phyloP scores from a whole-genome alignment of 225 moss, liverwort and hornwort genomes.

The Polytrichum commune region DNA sequence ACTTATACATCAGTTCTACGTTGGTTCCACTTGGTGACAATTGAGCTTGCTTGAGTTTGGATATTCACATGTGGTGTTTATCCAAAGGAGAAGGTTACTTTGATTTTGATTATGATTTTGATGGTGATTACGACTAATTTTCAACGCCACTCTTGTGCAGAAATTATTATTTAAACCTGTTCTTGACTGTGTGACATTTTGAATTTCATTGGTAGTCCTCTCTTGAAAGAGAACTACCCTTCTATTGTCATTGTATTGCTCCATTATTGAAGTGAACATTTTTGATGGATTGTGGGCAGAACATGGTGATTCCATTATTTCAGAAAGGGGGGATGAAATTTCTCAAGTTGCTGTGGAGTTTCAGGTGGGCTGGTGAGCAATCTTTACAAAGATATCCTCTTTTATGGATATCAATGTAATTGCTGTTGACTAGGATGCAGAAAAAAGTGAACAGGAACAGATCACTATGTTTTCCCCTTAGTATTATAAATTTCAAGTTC shows the following conservation, averaged over 20 bases:
- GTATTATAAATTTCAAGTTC: no score
- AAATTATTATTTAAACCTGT: no score
- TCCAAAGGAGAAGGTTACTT: no score
- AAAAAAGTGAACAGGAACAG: not conserved
- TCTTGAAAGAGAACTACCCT: no score
- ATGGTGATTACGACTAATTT: no score
- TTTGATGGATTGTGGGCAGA: constrained; percentile 28
- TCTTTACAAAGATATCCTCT: constrained; percentile 4
- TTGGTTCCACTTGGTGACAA: no score
- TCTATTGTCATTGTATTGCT: not conserved
- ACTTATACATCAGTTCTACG: no score
- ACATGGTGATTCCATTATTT: constrained; percentile 29
- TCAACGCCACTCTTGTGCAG: no score
- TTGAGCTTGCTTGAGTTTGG: not conserved
- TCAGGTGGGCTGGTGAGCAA: constrained; percentile 84
- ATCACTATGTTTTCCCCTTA: no score
- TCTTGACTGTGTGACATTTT: no score
- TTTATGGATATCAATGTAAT: not conserved
- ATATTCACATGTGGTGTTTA: not conserved
- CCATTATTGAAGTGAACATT: not conserved
- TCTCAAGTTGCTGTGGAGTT: constrained; percentile 66
- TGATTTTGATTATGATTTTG: no score
- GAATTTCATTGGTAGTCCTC: no score
- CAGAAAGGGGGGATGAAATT: constrained; percentile 49
- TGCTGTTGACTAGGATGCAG: constrained; percentile 1